These are phyloP conservation scores for Phytophthora pseudosyringae DNA, from an alignment of 352 stramenopile species.

Conservation along the genomic window DNA sequence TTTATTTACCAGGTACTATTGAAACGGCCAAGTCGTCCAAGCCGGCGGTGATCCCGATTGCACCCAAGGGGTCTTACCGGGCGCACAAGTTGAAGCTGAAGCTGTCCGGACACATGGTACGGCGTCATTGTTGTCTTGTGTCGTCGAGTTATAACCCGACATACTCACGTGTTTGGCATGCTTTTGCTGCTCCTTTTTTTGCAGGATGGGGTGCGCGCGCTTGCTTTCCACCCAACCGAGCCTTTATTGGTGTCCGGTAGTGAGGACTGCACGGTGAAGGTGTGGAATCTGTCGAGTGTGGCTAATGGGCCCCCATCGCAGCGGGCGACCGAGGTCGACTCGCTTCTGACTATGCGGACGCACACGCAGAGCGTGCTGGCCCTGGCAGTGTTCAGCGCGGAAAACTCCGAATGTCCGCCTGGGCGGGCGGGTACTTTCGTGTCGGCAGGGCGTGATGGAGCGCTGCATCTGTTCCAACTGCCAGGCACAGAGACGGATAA, in stretches of 20 bases:
- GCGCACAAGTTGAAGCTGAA: slow-evolving; percentile 89
- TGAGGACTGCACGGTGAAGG: slow-evolving; percentile 85
- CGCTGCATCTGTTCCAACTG: slow-evolving; percentile 72
- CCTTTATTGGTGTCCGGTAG: slow-evolving; percentile 83
- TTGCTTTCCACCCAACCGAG: slow-evolving; percentile 85
- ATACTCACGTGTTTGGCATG: slow-evolving; percentile 1
- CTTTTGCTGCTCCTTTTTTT: background rate
- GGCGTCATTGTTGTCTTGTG: slow-evolving; percentile 4
- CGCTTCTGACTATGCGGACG: slow-evolving; percentile 73
- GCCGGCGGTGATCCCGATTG: slow-evolving; percentile 50
- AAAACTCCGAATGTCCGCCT: slow-evolving; percentile 68
- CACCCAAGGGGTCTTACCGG: slow-evolving; percentile 68
- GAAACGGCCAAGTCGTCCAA: slow-evolving; percentile 54
- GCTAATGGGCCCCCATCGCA: slow-evolving; percentile 70
- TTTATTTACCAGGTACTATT: slow-evolving; percentile 29
- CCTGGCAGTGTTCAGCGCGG: slow-evolving; percentile 72
- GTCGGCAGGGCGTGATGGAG: slow-evolving; percentile 80
- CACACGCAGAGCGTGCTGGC: slow-evolving; percentile 81
- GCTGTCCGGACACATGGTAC: slow-evolving; percentile 83
- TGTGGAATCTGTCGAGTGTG: slow-evolving; percentile 81
- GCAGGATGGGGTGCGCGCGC: slow-evolving; percentile 77
- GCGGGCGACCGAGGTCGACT: slow-evolving; percentile 78
- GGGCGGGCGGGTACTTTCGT: slow-evolving; percentile 67
- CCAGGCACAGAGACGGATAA: slow-evolving; percentile 67
- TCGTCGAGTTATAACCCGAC: background rate